A percentile compares a stretch with the other conserved stretches of the same genome.
Evolutionary conservation across 2,329 filamentous ascomycete species (phyloP).

Genomic region (Amphichorda felina): DNA sequence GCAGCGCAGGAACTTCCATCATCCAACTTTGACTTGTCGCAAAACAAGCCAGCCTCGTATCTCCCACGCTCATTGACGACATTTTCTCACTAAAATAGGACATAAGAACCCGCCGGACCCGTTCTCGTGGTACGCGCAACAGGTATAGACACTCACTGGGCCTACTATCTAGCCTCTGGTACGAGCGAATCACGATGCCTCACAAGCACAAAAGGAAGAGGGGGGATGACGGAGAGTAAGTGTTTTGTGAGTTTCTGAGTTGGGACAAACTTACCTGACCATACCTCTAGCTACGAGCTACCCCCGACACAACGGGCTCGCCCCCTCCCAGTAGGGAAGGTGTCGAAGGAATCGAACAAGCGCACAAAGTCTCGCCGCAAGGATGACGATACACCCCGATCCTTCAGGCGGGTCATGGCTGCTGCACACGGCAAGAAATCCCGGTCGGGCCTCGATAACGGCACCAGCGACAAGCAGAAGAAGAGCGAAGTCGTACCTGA

Average conservation of each 20-base stretch:
- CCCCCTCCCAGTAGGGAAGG: conserved; percentile 30
- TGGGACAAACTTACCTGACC: background rate
- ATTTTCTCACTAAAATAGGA: too few relatives aligned
- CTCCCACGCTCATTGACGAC: too few relatives aligned
- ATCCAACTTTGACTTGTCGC: too few relatives aligned
- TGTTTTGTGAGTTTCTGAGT: conserved; percentile 3
- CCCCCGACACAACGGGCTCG: conserved; percentile 35
- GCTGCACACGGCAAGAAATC: conserved; percentile 49
- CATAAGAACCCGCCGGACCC: too few relatives aligned
- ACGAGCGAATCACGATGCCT: conserved; percentile 46
- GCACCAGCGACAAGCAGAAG: conserved; percentile 21
- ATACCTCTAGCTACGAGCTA: conserved; percentile 31
- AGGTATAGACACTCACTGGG: too few relatives aligned
- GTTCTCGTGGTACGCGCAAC: too few relatives aligned
- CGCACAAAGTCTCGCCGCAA: conserved; percentile 26
- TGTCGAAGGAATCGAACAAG: conserved; percentile 23
- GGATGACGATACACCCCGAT: conserved; percentile 74
- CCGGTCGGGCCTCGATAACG: conserved; percentile 60
- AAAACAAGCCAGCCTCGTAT: too few relatives aligned
- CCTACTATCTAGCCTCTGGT: too few relatives aligned
- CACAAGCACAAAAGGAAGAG: conserved; percentile 71
- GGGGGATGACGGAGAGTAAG: conserved; percentile 42
- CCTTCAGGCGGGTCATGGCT: conserved; percentile 78
- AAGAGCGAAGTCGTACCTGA: conserved; percentile 12
- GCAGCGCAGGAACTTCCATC: too few relatives aligned